These are phyloP conservation scores for Furculomyces boomerangus DNA, from an alignment of 371 early-diverging fungal species.

Conservation along the genomic window DNA sequence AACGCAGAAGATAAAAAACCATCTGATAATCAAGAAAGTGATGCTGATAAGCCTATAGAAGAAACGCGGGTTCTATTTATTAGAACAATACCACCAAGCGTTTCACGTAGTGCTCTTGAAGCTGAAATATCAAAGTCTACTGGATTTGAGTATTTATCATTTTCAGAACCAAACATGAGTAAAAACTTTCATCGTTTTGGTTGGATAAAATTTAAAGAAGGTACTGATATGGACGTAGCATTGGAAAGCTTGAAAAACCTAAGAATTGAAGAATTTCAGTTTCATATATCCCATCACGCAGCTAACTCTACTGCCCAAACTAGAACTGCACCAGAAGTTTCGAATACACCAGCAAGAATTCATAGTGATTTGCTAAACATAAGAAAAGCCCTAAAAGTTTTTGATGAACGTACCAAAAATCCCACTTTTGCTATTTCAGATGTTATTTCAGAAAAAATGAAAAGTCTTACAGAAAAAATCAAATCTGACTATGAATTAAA, in stretches of 20 bases:
- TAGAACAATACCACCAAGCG: constrained; percentile 60
- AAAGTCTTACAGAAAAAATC: constrained; percentile 13
- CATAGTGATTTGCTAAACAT: constrained; percentile 44
- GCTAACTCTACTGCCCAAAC: constrained; percentile 26
- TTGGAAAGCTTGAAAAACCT: constrained; percentile 37
- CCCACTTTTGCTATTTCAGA: constrained; percentile 12
- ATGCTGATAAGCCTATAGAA: constrained; percentile 20
- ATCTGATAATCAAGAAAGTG: constrained; percentile 15
- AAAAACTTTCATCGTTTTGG: constrained; percentile 77
- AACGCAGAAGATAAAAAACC: constrained; percentile 3
- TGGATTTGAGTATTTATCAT: constrained; percentile 64
- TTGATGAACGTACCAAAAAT: constrained; percentile 41
- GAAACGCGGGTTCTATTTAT: constrained; percentile 49
- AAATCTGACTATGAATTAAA: constrained; percentile 18
- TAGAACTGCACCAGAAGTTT: constrained; percentile 39
- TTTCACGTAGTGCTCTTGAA: constrained; percentile 46
- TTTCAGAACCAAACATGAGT: constrained; percentile 72
- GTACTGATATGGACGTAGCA: constrained; percentile 56
- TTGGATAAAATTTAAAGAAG: constrained; percentile 77
- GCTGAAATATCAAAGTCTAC: constrained; percentile 44
- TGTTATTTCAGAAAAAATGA: constrained; percentile 10
- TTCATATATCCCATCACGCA: constrained; percentile 53
- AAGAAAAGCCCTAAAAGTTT: constrained; percentile 29
- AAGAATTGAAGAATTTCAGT: constrained; percentile 51
- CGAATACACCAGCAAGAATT: constrained; percentile 40